These are phyloP conservation scores for Actinomortierella wolfii DNA, from an alignment of 371 early-diverging fungal genomes.

Conservation along the genomic window DNA sequence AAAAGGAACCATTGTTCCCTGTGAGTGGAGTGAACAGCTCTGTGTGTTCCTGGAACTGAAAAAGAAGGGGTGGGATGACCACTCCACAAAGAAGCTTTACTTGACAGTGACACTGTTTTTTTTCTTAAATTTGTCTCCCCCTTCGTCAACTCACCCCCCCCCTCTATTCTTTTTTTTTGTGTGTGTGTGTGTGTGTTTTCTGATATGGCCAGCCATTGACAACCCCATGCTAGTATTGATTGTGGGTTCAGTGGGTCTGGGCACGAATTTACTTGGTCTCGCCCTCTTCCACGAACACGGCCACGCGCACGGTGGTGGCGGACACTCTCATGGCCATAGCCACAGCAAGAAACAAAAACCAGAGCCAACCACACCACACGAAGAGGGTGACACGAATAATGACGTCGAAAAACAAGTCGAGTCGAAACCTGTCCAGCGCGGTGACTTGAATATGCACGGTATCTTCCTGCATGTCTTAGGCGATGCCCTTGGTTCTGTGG, in stretches of 20 bases:
- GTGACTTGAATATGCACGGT: slow-evolving; percentile 88
- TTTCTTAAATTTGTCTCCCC: background rate
- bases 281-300: slow-evolving; percentile 74
- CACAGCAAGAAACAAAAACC: slow-evolving; percentile 37
- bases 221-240: slow-evolving; percentile 79
- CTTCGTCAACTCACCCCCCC: background rate
- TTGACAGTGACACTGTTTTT: background rate
- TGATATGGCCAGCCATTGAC: slow-evolving; percentile 58
- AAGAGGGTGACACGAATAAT: slow-evolving; percentile 50
- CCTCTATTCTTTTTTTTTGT: slow-evolving; percentile 1
- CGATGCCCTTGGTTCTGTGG: slow-evolving; percentile 92
- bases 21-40: no score
- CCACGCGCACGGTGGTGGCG: slow-evolving; percentile 46
- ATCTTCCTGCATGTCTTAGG: slow-evolving; percentile 95
- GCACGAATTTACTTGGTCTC: slow-evolving; percentile 83
- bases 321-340: slow-evolving; percentile 47
- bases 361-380: slow-evolving; percentile 32
- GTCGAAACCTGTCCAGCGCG: slow-evolving; percentile 24
- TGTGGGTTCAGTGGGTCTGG: slow-evolving; percentile 84
- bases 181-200: background rate
- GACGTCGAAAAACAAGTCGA: slow-evolving; percentile 24
- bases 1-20: no score
- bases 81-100: no score
- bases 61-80: background rate
- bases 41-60: no score